Evolutionary conservation across 2,329 filamentous ascomycete species (phyloP).

Genomic region (Zopfia rhizophila): DNA sequence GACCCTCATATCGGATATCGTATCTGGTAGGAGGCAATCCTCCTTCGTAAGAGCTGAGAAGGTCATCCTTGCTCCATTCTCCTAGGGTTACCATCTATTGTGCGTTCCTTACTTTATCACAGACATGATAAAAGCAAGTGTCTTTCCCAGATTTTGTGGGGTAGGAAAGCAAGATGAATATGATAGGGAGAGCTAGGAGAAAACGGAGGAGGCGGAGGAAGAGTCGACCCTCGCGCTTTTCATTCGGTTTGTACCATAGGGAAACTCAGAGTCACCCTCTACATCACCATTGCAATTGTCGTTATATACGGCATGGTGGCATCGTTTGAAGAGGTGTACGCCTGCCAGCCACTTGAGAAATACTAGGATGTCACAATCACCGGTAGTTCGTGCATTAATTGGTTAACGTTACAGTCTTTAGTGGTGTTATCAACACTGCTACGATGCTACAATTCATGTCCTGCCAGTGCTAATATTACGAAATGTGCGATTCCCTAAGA

Average conservation of each 20-base stretch:
- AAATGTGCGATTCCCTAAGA: conserved; percentile 7
- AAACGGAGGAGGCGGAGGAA: too few relatives aligned
- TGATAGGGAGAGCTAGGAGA: too few relatives aligned
- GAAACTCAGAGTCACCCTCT: conserved; percentile 3
- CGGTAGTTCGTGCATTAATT: conserved; percentile 9
- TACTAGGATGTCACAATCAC: conserved; percentile 5
- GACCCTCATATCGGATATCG: too few relatives aligned
- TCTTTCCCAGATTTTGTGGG: too few relatives aligned
- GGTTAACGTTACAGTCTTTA: conserved; percentile 9
- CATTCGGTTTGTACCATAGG: conserved; percentile 2
- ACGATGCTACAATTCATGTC: conserved; percentile 8
- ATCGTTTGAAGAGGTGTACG: conserved; percentile 8
- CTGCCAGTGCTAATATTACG: conserved; percentile 10
- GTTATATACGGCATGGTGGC: too few relatives aligned
- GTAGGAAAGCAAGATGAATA: too few relatives aligned
- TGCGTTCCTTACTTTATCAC: too few relatives aligned
- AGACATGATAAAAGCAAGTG: too few relatives aligned
- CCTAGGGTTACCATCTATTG: too few relatives aligned
- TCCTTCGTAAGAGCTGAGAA: too few relatives aligned
- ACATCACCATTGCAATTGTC: conserved; percentile 8
- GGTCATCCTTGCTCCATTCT: too few relatives aligned
- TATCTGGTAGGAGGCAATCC: too few relatives aligned
- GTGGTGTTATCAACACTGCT: conserved; percentile 7
- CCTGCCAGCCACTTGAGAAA: conserved; percentile 10
- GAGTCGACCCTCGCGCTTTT: conserved; percentile 5